Conservation (phyloP, 2,329 filamentous ascomycete genomes). For the Aspergillus quadricinctus region DNA sequence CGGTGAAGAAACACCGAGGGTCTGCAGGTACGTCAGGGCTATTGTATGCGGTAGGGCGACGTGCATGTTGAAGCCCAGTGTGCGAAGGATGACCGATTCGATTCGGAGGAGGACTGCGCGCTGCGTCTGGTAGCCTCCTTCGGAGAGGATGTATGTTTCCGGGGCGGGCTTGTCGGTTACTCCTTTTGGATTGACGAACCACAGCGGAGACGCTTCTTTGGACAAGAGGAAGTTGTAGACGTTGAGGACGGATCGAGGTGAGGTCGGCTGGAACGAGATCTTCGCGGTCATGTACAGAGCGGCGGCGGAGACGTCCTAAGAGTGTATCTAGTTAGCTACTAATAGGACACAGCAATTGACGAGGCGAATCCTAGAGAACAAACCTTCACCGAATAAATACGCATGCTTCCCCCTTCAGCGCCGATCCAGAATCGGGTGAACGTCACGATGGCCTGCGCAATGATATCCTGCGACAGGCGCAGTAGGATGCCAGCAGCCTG, state of each 20-base stretch:
- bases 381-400: constrained; percentile 42
- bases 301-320: constrained; percentile 74
- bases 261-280: constrained; percentile 70
- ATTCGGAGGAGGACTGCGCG: constrained; percentile 63
- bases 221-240: constrained; percentile 79
- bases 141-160: constrained; percentile 64
- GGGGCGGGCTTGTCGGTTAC: constrained; percentile 39
- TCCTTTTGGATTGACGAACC: constrained; percentile 34
- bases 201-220: constrained; percentile 50
- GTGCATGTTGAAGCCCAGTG: constrained; percentile 76
- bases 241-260: constrained; percentile 75
- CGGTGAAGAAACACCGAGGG: constrained; percentile 64
- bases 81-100: constrained; percentile 72
- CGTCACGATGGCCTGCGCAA: constrained; percentile 78
- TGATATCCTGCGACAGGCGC: constrained; percentile 76
- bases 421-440: constrained; percentile 75
- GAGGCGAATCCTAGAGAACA: neutral
- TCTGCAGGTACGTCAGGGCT: constrained; percentile 87
- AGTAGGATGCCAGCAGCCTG: constrained; percentile 62
- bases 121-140: constrained; percentile 64
- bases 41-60: constrained; percentile 82
- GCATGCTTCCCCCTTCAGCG: constrained; percentile 41
- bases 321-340: neutral
- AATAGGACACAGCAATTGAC: neutral
- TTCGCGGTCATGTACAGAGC: constrained; percentile 78